Conservation (phyloP, 306 rosid genomes). For the Begonia masoniana region DNA sequence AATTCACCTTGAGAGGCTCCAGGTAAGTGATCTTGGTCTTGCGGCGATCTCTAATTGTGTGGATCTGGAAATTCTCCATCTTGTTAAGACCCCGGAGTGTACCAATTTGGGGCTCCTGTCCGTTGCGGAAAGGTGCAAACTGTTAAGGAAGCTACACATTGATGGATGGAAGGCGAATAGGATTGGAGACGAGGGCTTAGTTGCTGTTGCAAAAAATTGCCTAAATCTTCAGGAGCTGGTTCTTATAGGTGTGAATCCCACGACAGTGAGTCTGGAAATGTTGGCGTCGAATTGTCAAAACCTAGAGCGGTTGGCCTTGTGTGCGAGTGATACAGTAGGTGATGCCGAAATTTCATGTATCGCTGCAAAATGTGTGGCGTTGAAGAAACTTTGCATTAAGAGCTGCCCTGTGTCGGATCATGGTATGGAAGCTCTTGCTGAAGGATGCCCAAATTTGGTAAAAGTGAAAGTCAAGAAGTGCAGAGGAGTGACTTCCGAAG, state of each 20-base stretch:
- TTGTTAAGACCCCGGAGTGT: slow-evolving; percentile 89
- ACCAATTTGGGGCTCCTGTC: slow-evolving; percentile 60
- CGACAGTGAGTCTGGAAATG: slow-evolving; percentile 57
- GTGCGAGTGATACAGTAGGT: slow-evolving; percentile 89
- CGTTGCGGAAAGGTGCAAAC: slow-evolving; percentile 68
- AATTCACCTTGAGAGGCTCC: slow-evolving; percentile 82
- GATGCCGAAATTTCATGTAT: slow-evolving; percentile 80
- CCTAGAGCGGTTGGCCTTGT: slow-evolving; percentile 83
- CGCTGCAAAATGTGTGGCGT: slow-evolving; percentile 74
- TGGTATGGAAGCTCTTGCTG: slow-evolving; percentile 72
- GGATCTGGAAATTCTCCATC: slow-evolving; percentile 78
- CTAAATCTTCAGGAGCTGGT: slow-evolving; percentile 80
- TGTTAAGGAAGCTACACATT: slow-evolving; percentile 78
- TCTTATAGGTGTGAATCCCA: slow-evolving; percentile 87
- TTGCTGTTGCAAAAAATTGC: slow-evolving; percentile 64
- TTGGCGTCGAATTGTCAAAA: slow-evolving; percentile 75
- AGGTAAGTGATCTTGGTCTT: slow-evolving; percentile 66
- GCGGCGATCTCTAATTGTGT: slow-evolving; percentile 57
- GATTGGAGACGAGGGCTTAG: slow-evolving; percentile 78
- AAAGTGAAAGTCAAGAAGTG: slow-evolving; percentile 96
- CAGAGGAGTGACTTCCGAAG: slow-evolving; percentile 62
- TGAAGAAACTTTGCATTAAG: slow-evolving; percentile 93
- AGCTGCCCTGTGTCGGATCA: slow-evolving; percentile 77
- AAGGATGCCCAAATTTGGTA: slow-evolving; percentile 93
- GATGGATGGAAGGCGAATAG: slow-evolving; percentile 95